Base-by-base conservation (phyloP, 371 early-diverging fungal species). In the Coemansia sp. region DNA sequence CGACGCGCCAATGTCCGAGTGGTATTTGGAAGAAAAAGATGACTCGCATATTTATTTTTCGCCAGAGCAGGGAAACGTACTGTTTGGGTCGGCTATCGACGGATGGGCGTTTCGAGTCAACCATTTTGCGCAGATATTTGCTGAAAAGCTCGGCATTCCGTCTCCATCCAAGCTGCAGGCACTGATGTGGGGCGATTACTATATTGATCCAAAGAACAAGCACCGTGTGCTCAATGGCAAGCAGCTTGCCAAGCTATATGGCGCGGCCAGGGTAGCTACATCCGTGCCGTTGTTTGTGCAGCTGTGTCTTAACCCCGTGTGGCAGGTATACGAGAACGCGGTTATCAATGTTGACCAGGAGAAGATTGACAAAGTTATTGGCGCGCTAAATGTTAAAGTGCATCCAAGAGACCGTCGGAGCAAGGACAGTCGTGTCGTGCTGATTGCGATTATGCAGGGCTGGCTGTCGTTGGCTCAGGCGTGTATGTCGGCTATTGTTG, bases 21-120 rank as follows among this genome's bases (percentile, higher is more conserved):
- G 95, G 95, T 84, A 86, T 57, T 81, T 92, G 11, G 93, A 94
- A 64, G 93, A 93, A 11, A 84, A 87, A 60, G 97, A 97, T 71
- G 95, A 96, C 68, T 89, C 93, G 13, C 85, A 92, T 65, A 87
- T 96, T 56, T 97, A 95, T 71, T 99, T 98, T 80, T 86, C 93
- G 34, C 99, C 99, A 4, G 91, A 91, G 34, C 83, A 82, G 54
- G 97, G 98, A 31, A 99, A 98, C 72, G 99, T 99, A 58, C 85
- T 98, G 29, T 99, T 99, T 80, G 82, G 94, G 0, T 90, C 91
- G 59, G 98, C 98, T 2, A 88, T 92, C 18, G 98, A 99, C 77
- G 99, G 99, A 1, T 99, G 99, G 99, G 99, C 97, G 4, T 99
- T 98, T 80, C 88, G 95, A 50, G 81, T 92, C 27, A 87, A 91